A percentile compares a stretch with the other conserved stretches of the same genome.
Conservation (phyloP, 805 yeast genomes). For the Wickerhamiella slavikovae region DNA sequence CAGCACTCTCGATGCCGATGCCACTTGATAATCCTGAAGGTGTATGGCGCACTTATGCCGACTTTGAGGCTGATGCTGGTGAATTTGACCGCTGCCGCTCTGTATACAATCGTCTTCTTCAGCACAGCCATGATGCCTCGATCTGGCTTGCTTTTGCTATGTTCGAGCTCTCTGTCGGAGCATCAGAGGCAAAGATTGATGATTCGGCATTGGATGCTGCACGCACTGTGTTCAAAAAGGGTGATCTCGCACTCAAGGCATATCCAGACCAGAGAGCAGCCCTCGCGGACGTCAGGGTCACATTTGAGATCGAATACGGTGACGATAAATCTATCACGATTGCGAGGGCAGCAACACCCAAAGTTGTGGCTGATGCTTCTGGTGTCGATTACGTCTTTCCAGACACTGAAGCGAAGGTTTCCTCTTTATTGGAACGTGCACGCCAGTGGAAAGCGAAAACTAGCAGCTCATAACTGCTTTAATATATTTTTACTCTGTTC, state of each 20-base stretch:
- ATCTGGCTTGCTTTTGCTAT: constrained; percentile 49
- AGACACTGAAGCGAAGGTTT: constrained; percentile 26
- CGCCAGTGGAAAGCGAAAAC: too few relatives aligned
- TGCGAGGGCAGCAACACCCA: constrained; percentile 33
- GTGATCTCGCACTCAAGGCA: constrained; percentile 25
- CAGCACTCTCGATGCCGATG: constrained; percentile 23
- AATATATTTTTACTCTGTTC: too few relatives aligned
- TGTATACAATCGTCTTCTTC: constrained; percentile 24
- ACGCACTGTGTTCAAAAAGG: constrained; percentile 36
- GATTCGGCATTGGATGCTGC: constrained; percentile 28
- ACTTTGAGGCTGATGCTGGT: constrained; percentile 38
- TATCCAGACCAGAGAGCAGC: constrained; percentile 23
- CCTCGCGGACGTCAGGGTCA: constrained; percentile 37
- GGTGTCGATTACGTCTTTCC: constrained; percentile 49
- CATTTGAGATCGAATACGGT: constrained; percentile 51
- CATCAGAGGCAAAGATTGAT: constrained; percentile 26
- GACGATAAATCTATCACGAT: constrained; percentile 17
- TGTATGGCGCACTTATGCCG: constrained; percentile 27
- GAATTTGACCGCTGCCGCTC: constrained; percentile 35
- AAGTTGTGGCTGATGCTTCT: constrained; percentile 26
- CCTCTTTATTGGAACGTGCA: constrained; percentile 27
- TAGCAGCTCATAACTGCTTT: too few relatives aligned
- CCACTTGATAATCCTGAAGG: constrained; percentile 13
- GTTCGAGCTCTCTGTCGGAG: constrained; percentile 42
- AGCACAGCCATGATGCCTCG: constrained; percentile 14